Conservation (phyloP, 2,329 filamentous ascomycete genomes). For the Akanthomyces muscarius region DNA sequence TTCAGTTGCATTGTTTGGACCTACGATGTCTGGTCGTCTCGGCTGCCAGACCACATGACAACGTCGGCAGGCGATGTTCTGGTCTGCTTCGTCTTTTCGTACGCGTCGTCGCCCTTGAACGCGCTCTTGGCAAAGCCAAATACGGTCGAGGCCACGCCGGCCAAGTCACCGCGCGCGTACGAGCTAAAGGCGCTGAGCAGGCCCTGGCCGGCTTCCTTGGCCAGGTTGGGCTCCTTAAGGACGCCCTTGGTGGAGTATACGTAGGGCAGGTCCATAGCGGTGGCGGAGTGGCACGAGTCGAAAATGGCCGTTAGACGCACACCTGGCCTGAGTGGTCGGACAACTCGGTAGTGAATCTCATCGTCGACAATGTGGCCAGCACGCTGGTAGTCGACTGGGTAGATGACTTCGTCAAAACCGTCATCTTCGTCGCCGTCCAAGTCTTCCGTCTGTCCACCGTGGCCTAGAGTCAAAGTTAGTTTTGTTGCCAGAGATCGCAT, state of each 20-base stretch:
- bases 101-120: conserved; percentile 70
- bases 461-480: conserved; percentile 43
- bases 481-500: not conserved
- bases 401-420: conserved; percentile 74
- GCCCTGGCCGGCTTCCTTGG: conserved; percentile 72
- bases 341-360: conserved; percentile 74
- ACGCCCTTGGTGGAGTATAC: conserved; percentile 77
- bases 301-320: conserved; percentile 82
- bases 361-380: conserved; percentile 75
- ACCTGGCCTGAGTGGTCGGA: conserved; percentile 71
- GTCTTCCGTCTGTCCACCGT: conserved; percentile 72
- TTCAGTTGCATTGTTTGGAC: conserved; percentile 40
- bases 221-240: conserved; percentile 76
- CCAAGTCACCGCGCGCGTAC: conserved; percentile 80
- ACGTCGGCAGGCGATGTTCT: conserved; percentile 95
- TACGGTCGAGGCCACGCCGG: conserved; percentile 74
- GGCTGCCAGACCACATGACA: conserved; percentile 96
- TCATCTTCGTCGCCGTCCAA: conserved; percentile 73
- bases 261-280: conserved; percentile 72
- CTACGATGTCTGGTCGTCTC: conserved; percentile 86
- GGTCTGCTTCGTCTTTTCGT: conserved; percentile 77
- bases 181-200: conserved; percentile 68
- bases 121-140: conserved; percentile 86
- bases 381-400: conserved; percentile 67
- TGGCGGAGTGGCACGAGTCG: conserved; percentile 77